These are phyloP conservation scores for Penicillium sp. DNA, from an alignment of 2,329 filamentous ascomycete genomes.

Conservation along the genomic window DNA sequence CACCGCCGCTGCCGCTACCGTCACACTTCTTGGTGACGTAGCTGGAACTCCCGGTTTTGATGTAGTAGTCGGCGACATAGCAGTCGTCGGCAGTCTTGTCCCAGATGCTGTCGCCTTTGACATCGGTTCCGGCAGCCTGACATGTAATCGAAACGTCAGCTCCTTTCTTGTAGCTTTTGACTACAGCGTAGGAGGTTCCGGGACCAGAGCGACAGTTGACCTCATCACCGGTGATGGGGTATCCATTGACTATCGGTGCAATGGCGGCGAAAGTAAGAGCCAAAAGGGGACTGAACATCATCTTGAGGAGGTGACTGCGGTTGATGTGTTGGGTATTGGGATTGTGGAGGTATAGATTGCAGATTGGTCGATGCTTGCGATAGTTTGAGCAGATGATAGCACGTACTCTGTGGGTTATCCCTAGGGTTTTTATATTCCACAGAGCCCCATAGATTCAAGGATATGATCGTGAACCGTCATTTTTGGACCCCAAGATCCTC, in stretches of 20 bases:
- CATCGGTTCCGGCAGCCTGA: slow-evolving; percentile 10
- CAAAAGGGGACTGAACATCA: slow-evolving; percentile 8
- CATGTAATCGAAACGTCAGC: slow-evolving; percentile 15
- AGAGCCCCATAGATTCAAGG: not conserved
- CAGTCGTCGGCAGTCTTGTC: slow-evolving; percentile 23
- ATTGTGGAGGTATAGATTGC: not conserved
- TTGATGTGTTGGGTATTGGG: not conserved
- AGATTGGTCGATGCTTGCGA: not conserved
- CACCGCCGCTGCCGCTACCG: not conserved
- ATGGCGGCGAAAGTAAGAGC: slow-evolving; percentile 9
- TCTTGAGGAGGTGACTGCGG: not conserved
- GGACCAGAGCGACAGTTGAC: slow-evolving; percentile 23
- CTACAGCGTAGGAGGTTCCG: slow-evolving; percentile 16
- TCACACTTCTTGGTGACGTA: slow-evolving; percentile 18
- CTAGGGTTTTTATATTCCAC: not conserved
- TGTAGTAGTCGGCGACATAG: slow-evolving; percentile 23
- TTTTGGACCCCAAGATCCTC: slow-evolving; percentile 5
- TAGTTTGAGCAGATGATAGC: not conserved
- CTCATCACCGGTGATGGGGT: slow-evolving; percentile 13
- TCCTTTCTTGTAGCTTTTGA: slow-evolving; percentile 17
- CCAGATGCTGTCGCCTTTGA: slow-evolving; percentile 20
- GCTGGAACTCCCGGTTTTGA: slow-evolving; percentile 16
- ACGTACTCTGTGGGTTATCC: not conserved
- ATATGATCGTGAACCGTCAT: not conserved
- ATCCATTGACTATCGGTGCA: slow-evolving; percentile 9